Base-by-base conservation (phyloP, 1,284 basidiomycete species). In the Quambalaria eucalypti region DNA sequence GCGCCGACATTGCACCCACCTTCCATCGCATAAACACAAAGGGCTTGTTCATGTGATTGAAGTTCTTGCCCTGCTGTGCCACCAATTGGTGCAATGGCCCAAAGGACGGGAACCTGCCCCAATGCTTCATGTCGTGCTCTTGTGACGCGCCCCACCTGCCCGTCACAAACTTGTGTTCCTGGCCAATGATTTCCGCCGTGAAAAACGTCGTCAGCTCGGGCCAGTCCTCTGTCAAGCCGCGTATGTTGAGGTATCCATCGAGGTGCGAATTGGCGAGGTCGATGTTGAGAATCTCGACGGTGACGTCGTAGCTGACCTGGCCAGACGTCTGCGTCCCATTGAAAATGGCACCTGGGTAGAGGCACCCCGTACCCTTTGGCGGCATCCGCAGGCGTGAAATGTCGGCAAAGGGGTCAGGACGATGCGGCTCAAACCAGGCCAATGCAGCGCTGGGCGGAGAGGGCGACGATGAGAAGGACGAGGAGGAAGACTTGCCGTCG, bases 21-120 rank as follows among this genome's bases (percentile, higher is more conserved):
- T 97, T 97, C 87, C 91, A 95, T 57, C 92, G 81, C 87, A 97
- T 90, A 75, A 96, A 97, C 28, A 81, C 73, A 56, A 78, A 81
- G 1, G 61, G 64, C 47, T 71, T 65, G 48, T 64, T 66, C 31
- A 61, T 28, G 30, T 69, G 66, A 28, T 71, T 60, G 52, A 70
- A 72, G 7, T 55, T 44, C 48, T 62, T 51, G 7, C 60, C 62
- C 1, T 65, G 62, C 26, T 63, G 60, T 12, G 38, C 52, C 4
- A 72, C 56, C 5, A 51, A 55, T 2, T 50, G 42, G 2, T 59
- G 49, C n/a, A 73, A 51, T 33, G 62, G 59, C 12, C 58, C 48
- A 53, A 73, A 73, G 1, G 65, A 63, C 23, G 60, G 50, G 47
- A 74, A 75, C 8, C 67, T 52, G 10, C 64, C 57, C 70, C 70